Conservation (phyloP, 768 basidiomycete species). For the Cystobasidium ongulense region DNA sequence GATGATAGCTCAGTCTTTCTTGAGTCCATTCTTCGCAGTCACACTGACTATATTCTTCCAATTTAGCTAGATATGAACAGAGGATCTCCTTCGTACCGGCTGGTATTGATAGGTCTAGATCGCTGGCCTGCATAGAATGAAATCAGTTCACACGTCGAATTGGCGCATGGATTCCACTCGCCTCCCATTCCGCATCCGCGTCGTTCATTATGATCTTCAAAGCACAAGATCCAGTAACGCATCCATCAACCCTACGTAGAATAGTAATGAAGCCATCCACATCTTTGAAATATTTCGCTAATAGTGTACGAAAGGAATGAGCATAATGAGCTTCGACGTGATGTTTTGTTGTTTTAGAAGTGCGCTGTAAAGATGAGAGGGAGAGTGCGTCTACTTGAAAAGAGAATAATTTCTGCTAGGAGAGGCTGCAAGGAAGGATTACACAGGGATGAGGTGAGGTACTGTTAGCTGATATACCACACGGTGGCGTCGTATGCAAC, state of each 20-base stretch:
- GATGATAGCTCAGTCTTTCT: conserved; percentile 14
- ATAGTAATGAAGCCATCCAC: neutral
- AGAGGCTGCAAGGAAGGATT: neutral
- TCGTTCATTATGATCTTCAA: conserved; percentile 29
- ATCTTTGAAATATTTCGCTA: conserved; percentile 17
- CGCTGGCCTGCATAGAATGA: conserved; percentile 10
- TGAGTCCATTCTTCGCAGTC: neutral
- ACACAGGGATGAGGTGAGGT: neutral
- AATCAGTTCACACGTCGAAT: neutral
- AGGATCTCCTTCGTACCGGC: neutral
- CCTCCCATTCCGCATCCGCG: neutral
- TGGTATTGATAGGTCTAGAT: conserved; percentile 24
- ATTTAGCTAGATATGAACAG: neutral
- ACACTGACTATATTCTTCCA: neutral
- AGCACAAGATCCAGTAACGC: conserved; percentile 19
- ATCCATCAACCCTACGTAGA: neutral
- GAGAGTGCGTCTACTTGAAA: neutral
- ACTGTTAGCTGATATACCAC: neutral
- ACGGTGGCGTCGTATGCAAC: neutral
- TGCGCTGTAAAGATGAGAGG: neutral
- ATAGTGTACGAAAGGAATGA: neutral
- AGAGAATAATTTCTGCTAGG: neutral
- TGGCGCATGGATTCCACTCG: neutral
- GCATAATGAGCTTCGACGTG: conserved; percentile 18
- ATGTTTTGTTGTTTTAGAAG: neutral